These are phyloP conservation scores for Clohesyomyces aquaticus DNA, from an alignment of 495 filamentous ascomycete species.

Conservation along the genomic window DNA sequence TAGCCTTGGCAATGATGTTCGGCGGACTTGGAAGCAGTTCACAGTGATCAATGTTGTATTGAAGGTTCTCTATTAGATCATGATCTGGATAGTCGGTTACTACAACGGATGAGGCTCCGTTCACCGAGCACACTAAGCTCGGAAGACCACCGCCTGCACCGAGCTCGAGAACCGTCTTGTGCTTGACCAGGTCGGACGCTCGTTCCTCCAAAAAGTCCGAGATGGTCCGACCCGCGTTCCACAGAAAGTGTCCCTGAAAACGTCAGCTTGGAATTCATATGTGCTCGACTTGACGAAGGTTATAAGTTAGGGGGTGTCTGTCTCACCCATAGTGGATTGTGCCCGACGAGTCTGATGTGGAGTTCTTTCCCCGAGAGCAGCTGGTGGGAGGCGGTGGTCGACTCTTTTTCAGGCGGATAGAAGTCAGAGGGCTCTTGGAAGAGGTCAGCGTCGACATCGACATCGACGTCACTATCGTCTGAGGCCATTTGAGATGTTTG, in stretches of 20 bases:
- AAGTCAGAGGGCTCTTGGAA: slow-evolving; percentile 81
- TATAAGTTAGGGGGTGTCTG: slow-evolving; percentile 6
- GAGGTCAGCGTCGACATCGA: slow-evolving; percentile 55
- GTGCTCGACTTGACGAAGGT: too few relatives aligned
- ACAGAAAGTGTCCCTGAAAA: slow-evolving; percentile 77
- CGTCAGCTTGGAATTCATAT: slow-evolving; percentile 21
- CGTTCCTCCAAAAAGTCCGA: slow-evolving; percentile 75
- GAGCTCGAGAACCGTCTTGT: slow-evolving; percentile 78
- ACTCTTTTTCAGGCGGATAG: slow-evolving; percentile 70
- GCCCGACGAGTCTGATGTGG: slow-evolving; percentile 79
- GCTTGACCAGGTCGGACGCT: slow-evolving; percentile 57
- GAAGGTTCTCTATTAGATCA: slow-evolving; percentile 76
- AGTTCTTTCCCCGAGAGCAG: slow-evolving; percentile 68
- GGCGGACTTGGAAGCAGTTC: slow-evolving; percentile 34
- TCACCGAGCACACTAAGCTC: slow-evolving; percentile 71
- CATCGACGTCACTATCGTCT: slow-evolving; percentile 47
- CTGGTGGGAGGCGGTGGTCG: slow-evolving; percentile 69
- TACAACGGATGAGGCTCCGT: slow-evolving; percentile 69
- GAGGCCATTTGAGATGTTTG: slow-evolving; percentile 17
- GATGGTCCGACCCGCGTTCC: slow-evolving; percentile 81
- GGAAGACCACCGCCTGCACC: slow-evolving; percentile 89
- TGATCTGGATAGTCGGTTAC: slow-evolving; percentile 88
- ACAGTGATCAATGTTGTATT: slow-evolving; percentile 66
- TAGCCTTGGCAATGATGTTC: slow-evolving; percentile 39
- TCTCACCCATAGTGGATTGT: slow-evolving; percentile 82